Evolutionary conservation across 2,329 filamentous ascomycete genomes (phyloP), one percentile per base, ranked within the genome.

Genomic region (Venturia carpophila): DNA sequence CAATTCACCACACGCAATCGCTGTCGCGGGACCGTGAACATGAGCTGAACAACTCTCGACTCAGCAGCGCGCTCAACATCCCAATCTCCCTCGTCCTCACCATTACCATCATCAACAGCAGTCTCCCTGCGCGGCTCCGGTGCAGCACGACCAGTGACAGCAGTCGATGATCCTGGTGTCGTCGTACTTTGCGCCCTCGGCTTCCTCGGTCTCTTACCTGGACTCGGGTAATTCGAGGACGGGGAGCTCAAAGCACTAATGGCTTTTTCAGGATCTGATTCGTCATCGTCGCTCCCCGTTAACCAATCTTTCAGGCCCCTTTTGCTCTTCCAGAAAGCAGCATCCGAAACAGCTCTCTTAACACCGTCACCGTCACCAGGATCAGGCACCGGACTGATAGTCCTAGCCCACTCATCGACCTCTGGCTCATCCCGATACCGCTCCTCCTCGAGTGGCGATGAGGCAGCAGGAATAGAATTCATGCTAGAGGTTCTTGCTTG

Each of bases 21-120:
- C 75, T 93, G 89, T 74, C 88, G 91, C 2, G 94, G 93, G 67
- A 97, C 91, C 0, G 93, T 97, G 75, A 96, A 97, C 84, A 96
- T 94, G 72, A 83, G 77, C 65, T 80, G 80, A n/a, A 82, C 79
- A 5, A 80, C 78, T 5, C 80, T 70, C 27, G 76, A 73, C 62
- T 76, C 75, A 1, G 77, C 79, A 5, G 79, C 80, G 15, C 75
- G 75, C 68, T 82, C 80, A 0, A 82, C 78, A 63, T 82, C 79
- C 80, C 80, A 82, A 60, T 82, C 79, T 9, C 75, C 75, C 64
- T 74, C 73, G 68, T 67, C 66, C 6, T 70, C 75, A 68, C 52
- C 72, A 17, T 58, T 9, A 5, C 6, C 19, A n/a, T 37, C 52
- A 15, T 58, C 52, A 34, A 55, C 72, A 34, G 27, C 52, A 37